phyloP scores from a whole-genome alignment of 78 protist genomes.

The Polysphondylium violaceum region DNA sequence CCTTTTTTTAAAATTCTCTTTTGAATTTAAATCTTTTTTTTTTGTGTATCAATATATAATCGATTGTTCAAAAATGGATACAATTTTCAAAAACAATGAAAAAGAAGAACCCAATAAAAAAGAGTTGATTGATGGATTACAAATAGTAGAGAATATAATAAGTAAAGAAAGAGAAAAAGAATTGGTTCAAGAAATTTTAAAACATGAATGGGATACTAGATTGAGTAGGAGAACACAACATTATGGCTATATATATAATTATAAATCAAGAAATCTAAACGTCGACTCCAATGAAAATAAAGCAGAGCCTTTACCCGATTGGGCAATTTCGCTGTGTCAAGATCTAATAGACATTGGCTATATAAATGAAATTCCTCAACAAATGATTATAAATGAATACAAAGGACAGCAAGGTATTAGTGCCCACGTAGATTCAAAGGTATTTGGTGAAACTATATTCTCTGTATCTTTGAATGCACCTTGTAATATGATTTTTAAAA shows the following conservation, averaged over 20 bases:
- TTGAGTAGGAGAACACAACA: constrained; percentile 29
- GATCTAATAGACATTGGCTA: not conserved
- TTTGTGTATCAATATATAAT: too few species aligned
- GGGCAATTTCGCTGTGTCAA: not conserved
- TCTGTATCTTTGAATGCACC: not conserved
- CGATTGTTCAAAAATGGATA: too few species aligned
- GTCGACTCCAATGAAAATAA: not conserved
- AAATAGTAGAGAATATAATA: constrained; percentile 13
- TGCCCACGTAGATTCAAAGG: constrained; percentile 29
- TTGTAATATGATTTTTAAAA: constrained; percentile 37
- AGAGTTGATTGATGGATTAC: not conserved
- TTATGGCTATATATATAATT: constrained; percentile 31
- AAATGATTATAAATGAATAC: constrained; percentile 26
- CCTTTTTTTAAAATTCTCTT: too few species aligned
- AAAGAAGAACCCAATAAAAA: too few species aligned
- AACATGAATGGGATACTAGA: not conserved
- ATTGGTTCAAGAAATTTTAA: not conserved
- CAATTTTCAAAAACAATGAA: too few species aligned
- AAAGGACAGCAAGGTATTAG: constrained; percentile 19
- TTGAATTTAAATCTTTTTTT: too few species aligned
- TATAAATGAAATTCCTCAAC: not conserved
- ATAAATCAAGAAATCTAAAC: constrained; percentile 10
- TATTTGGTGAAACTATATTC: constrained; percentile 21
- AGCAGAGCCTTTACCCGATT: constrained; percentile 12
- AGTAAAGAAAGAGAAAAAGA: not conserved